phyloP scores from a whole-genome alignment of 108 stramenopile species.

The Seminavis robusta region DNA sequence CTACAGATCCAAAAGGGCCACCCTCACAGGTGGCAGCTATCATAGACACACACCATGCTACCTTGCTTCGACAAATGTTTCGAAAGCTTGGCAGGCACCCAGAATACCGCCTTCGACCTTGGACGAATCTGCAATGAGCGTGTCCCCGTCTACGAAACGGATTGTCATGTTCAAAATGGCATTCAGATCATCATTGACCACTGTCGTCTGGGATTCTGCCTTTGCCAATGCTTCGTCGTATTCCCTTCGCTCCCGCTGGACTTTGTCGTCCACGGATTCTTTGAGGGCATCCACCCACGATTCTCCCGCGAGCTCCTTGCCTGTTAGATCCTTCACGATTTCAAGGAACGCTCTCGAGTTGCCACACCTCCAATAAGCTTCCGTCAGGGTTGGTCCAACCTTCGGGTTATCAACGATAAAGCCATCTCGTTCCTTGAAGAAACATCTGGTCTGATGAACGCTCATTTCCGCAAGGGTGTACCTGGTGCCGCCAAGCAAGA shows the following conservation, averaged over 20 bases:
- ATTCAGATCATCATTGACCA: too few relatives aligned
- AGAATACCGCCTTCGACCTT: constrained; percentile 29
- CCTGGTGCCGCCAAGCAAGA: too few relatives aligned
- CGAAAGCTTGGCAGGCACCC: constrained; percentile 59
- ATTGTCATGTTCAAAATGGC: constrained; percentile 59
- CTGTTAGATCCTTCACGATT: constrained; percentile 59
- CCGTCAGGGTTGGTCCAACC: constrained; percentile 50
- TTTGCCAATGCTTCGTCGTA: constrained; percentile 48
- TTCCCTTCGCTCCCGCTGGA: constrained; percentile 45
- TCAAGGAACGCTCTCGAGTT: constrained; percentile 62
- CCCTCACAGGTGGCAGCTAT: too few relatives aligned
- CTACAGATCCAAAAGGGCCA: too few relatives aligned
- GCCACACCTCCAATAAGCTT: constrained; percentile 59
- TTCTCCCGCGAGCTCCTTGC: constrained; percentile 55
- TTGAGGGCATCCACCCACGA: constrained; percentile 56
- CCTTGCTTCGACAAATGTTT: constrained; percentile 47
- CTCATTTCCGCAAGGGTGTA: constrained; percentile 78
- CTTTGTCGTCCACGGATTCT: constrained; percentile 44
- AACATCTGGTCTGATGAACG: constrained; percentile 68
- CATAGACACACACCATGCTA: too few relatives aligned
- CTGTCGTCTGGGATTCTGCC: too few relatives aligned
- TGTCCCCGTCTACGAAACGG: constrained; percentile 67
- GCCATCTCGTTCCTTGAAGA: constrained; percentile 52
- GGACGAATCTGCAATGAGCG: constrained; percentile 49
- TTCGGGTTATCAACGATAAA: constrained; percentile 67